These are phyloP conservation scores for Russula olivacea DNA, from an alignment of 768 basidiomycete species.

Conservation along the genomic window DNA sequence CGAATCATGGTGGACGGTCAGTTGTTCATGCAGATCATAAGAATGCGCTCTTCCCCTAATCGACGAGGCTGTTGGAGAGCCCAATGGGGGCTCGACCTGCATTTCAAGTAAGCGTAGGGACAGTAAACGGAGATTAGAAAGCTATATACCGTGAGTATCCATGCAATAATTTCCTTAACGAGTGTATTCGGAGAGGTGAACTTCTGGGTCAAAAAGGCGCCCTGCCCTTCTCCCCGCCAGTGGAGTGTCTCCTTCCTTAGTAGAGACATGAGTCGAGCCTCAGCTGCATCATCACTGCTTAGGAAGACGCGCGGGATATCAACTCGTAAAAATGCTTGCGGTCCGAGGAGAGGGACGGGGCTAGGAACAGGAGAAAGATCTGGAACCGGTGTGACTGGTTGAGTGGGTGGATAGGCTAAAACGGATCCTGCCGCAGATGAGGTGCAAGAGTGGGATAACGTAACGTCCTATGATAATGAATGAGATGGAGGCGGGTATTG, in stretches of 20 bases:
- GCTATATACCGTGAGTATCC: slow-evolving; percentile 20
- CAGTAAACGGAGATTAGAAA: neutral
- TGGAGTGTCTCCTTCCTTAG: slow-evolving; percentile 7
- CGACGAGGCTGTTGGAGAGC: neutral
- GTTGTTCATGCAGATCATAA: slow-evolving; percentile 20
- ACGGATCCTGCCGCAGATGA: neutral
- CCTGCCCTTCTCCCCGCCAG: neutral
- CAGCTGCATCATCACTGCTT: slow-evolving; percentile 7
- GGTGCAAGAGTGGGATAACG: neutral
- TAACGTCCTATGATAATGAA: neutral
- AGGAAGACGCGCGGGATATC: slow-evolving; percentile 3
- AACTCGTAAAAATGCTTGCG: neutral
- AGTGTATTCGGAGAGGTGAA: slow-evolving; percentile 4
- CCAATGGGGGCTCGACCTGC: slow-evolving; percentile 20
- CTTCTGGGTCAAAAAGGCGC: neutral
- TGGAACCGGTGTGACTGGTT: slow-evolving; percentile 5
- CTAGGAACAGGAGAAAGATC: neutral
- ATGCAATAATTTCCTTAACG: slow-evolving; percentile 10
- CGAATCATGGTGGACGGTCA: slow-evolving; percentile 18
- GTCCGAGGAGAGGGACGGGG: neutral
- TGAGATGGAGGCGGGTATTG: neutral
- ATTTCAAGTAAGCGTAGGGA: neutral
- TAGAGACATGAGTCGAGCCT: slow-evolving; percentile 8
- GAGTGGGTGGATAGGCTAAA: slow-evolving; percentile 11
- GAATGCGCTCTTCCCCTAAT: slow-evolving; percentile 3